Base-by-base conservation (phyloP, 106 monocot species). In the Dendrobium officinale region DNA sequence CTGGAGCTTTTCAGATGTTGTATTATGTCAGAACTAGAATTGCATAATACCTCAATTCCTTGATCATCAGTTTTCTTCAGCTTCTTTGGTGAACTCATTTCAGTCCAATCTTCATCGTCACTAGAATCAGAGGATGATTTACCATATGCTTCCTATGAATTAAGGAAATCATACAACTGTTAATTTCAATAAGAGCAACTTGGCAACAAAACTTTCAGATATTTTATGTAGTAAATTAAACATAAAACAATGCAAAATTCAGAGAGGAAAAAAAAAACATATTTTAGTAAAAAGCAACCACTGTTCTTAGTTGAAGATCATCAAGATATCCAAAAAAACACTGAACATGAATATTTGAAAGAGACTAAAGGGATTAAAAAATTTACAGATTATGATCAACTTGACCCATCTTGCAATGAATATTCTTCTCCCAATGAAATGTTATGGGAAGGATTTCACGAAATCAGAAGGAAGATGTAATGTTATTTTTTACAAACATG, bases 51-150 rank as follows among this genome's bases (percentile, higher is more conserved):
- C 55, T 75, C 42, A 37, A 40, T 77, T 77, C 73, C 42, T 66
- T 47, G 19, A 8, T 26, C 29, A 16, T 19, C 81, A 67, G 48
- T 61, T 82, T 80, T 79, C 55, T 80, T 89, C 19, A 54, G 51
- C 79, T 88, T 88, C 77, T 85, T 85, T 51, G 68, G 49, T 48
- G 78, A 82, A 64, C 40, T 81, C 73, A 55, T 84, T 10, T 77
- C 84, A 74, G 73, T 49, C 90, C 89, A 91, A 18, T 89, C 91
- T 82, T 93, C 95, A 88, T 93, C 93, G 42, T 93, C 88, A 79
- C 90, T 91, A 56, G 96, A 85, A 80, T 83, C 86, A 45, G 93
- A 91, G 79, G 87, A 89, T 66, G 37, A 37, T 48, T 91, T 85
- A 44, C 88, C 91, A 87, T 91, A 89, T 27, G 85, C 43, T 82